phyloP scores from a whole-genome alignment of 371 early-diverging fungal genomes.

The Mucor piriformis region DNA sequence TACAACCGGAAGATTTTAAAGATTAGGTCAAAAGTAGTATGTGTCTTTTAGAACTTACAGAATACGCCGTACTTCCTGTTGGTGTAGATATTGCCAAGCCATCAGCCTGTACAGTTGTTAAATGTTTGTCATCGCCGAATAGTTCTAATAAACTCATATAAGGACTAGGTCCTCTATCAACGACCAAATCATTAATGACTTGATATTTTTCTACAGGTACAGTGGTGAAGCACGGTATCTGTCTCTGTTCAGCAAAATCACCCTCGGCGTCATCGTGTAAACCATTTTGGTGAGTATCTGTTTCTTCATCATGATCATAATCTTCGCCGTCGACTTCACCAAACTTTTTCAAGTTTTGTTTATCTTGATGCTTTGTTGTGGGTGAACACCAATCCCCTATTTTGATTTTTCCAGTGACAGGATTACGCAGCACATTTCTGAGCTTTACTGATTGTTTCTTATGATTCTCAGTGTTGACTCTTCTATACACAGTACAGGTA shows the following conservation, averaged over 20 bases:
- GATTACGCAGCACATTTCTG: slow-evolving; percentile 46
- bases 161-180: slow-evolving; percentile 91
- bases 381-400: slow-evolving; percentile 44
- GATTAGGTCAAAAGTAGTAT: not conserved
- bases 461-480: slow-evolving; percentile 41
- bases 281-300: not conserved
- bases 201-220: slow-evolving; percentile 62
- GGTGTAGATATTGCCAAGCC: slow-evolving; percentile 94
- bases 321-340: slow-evolving; percentile 54
- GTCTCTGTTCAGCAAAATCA: slow-evolving; percentile 31
- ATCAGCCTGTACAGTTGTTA: slow-evolving; percentile 89
- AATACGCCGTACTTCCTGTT: slow-evolving; percentile 96
- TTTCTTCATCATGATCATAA: slow-evolving; percentile 8
- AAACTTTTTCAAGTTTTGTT: slow-evolving; percentile 39
- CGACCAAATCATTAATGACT: slow-evolving; percentile 80
- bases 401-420: slow-evolving; percentile 49
- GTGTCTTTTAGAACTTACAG: slow-evolving; percentile 49
- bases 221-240: slow-evolving; percentile 52
- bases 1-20: not conserved
- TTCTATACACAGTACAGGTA: slow-evolving; percentile 79
- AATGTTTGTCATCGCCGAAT: slow-evolving; percentile 85
- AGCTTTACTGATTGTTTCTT: slow-evolving; percentile 32
- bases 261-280: not conserved
- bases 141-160: slow-evolving; percentile 90
- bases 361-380: slow-evolving; percentile 11